These are phyloP conservation scores for Gracilaria vermiculophylla DNA, from an alignment of 23 red algal species.

Conservation along the genomic window DNA sequence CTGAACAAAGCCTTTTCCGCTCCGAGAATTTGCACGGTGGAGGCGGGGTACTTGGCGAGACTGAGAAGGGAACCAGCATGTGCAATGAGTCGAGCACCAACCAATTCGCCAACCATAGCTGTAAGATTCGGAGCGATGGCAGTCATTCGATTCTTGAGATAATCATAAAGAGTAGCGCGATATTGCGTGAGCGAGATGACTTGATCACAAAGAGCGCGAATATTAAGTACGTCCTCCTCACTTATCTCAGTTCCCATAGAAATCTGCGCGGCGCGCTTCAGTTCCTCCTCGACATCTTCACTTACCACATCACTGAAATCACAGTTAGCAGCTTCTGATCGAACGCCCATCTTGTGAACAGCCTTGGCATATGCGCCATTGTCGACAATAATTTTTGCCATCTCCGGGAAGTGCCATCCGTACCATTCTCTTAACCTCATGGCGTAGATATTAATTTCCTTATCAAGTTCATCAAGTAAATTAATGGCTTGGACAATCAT, in stretches of 20 bases:
- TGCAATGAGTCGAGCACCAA: slow-evolving; percentile 92
- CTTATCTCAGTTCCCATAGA: slow-evolving; percentile 94
- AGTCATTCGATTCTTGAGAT: slow-evolving; percentile 92
- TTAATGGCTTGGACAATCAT: slow-evolving; percentile 97
- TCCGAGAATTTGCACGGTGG: slow-evolving; percentile 97
- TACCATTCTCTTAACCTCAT: slow-evolving; percentile 99
- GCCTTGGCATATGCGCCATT: slow-evolving; percentile 87
- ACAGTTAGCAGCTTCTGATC: slow-evolving; percentile 36
- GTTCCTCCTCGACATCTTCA: slow-evolving; percentile 53
- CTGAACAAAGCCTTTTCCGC: slow-evolving; percentile 99
- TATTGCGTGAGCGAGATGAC: slow-evolving; percentile 91
- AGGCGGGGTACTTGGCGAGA: slow-evolving; percentile 95
- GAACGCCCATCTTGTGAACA: slow-evolving; percentile 74
- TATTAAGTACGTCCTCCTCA: slow-evolving; percentile 88
- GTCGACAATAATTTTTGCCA: slow-evolving; percentile 91
- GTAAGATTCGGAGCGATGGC: slow-evolving; percentile 97
- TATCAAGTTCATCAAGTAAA: slow-evolving; percentile 96
- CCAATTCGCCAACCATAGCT: slow-evolving; percentile 93
- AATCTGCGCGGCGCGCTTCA: slow-evolving; percentile 77
- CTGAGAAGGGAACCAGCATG: slow-evolving; percentile 91
- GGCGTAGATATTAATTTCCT: slow-evolving; percentile 98
- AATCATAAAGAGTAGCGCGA: slow-evolving; percentile 83
- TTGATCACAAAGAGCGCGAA: slow-evolving; percentile 65
- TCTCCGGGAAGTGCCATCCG: slow-evolving; percentile 98
- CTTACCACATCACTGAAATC: slow-evolving; percentile 66